phyloP scores from a whole-genome alignment of 805 yeast genomes.

The Maudiozyma bulderi region DNA sequence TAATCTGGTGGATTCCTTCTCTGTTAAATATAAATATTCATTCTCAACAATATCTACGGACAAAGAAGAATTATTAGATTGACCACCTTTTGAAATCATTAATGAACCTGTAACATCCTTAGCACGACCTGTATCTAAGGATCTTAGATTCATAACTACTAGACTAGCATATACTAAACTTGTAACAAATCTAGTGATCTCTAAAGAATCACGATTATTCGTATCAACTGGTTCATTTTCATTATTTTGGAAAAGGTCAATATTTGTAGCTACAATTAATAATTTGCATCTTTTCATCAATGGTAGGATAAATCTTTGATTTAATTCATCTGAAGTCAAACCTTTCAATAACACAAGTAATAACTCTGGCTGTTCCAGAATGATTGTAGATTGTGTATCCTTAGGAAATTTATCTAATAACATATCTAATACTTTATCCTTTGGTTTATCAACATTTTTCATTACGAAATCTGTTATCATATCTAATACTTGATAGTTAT shows the following conservation, averaged over 20 bases:
- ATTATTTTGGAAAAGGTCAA: slow-evolving; percentile 11
- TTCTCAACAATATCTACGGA: slow-evolving; percentile 38
- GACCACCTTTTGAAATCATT: slow-evolving; percentile 48
- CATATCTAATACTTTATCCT: slow-evolving; percentile 64
- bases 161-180: slow-evolving; percentile 18
- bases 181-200: slow-evolving; percentile 19
- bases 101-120: slow-evolving; percentile 71
- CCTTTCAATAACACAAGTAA: slow-evolving; percentile 20
- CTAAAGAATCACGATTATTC: slow-evolving; percentile 15
- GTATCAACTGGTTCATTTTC: neutral
- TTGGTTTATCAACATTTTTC: slow-evolving; percentile 42
- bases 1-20: slow-evolving; percentile 42
- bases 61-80: slow-evolving; percentile 8
- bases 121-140: slow-evolving; percentile 73
- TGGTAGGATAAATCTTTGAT: slow-evolving; percentile 20
- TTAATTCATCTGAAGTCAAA: slow-evolving; percentile 21
- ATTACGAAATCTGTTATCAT: slow-evolving; percentile 38
- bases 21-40: slow-evolving; percentile 51
- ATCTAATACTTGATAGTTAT: slow-evolving; percentile 33
- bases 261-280: slow-evolving; percentile 17
- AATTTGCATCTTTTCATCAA: slow-evolving; percentile 17
- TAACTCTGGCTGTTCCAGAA: slow-evolving; percentile 28
- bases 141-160: slow-evolving; percentile 41
- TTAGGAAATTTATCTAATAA: slow-evolving; percentile 53
- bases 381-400: slow-evolving; percentile 11